phyloP scores from a whole-genome alignment of 768 basidiomycete species.

The Heimioporus sp. region DNA sequence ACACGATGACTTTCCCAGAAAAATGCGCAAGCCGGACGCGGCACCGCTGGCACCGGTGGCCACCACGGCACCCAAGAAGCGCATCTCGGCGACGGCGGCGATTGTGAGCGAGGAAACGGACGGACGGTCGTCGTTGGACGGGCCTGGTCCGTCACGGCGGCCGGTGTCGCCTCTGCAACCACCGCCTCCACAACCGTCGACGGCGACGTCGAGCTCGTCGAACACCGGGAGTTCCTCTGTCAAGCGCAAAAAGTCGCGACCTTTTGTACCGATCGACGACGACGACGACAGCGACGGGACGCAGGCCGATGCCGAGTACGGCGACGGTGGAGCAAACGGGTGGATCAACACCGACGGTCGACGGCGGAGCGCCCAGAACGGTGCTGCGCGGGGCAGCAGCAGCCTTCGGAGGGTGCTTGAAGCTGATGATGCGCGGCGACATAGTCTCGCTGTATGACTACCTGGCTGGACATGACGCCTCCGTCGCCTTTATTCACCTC shows the following conservation, averaged over 20 bases:
- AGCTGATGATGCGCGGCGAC: constrained; percentile 55
- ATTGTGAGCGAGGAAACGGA: constrained; percentile 38
- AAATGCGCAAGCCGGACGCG: constrained; percentile 86
- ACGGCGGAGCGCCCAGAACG: constrained; percentile 38
- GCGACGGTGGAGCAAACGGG: constrained; percentile 34
- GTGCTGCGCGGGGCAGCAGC: constrained; percentile 15
- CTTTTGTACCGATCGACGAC: constrained; percentile 44
- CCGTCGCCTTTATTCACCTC: constrained; percentile 11
- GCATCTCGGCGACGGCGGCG: constrained; percentile 34
- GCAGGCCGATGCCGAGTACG: constrained; percentile 70
- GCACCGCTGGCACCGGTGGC: constrained; percentile 36
- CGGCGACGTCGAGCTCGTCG: constrained; percentile 33
- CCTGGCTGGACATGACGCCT: constrained; percentile 12
- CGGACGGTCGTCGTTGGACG: constrained; percentile 39
- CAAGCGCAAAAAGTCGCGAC: constrained; percentile 55
- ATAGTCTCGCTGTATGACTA: constrained; percentile 64
- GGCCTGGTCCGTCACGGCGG: constrained; percentile 30
- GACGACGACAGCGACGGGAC: constrained; percentile 63
- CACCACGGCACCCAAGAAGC: constrained; percentile 39
- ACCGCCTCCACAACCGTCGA: constrained; percentile 37
- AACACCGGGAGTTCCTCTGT: constrained; percentile 22
- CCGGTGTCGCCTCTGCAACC: constrained; percentile 29
- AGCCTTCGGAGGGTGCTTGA: constrained; percentile 36
- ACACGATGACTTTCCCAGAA: constrained; percentile 41
- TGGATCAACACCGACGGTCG: constrained; percentile 62